Evolutionary conservation across 441 rosid genomes (phyloP).

Genomic region (Adansonia gregorii): DNA sequence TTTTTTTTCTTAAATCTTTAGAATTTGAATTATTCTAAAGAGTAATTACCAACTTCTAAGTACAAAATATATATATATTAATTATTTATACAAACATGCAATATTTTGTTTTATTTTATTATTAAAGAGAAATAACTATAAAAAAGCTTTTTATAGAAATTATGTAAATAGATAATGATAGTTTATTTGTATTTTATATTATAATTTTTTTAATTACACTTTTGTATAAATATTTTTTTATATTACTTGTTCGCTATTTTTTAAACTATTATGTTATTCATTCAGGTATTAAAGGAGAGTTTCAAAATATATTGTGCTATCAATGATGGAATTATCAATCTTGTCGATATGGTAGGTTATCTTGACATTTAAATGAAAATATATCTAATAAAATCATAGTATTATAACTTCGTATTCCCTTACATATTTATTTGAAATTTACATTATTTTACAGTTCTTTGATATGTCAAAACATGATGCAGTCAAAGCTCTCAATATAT

Average conservation of each 20-base stretch:
- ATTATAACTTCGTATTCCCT: neutral
- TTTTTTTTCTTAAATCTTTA: no score
- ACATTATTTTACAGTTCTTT: constrained; percentile 56
- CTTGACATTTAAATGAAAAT: neutral
- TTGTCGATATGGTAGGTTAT: constrained; percentile 75
- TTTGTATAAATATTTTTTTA: neutral
- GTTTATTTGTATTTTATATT: neutral
- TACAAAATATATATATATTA: no score
- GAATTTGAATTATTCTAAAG: no score
- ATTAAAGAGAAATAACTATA: no score
- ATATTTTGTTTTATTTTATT: no score
- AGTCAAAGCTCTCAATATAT: constrained; percentile 72
- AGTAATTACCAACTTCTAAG: no score
- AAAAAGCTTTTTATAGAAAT: no score
- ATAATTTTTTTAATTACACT: neutral
- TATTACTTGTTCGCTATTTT: neutral
- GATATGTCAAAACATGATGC: constrained; percentile 92
- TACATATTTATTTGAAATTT: neutral
- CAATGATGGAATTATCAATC: constrained; percentile 87
- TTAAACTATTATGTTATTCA: constrained; percentile 7
- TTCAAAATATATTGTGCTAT: constrained; percentile 88
- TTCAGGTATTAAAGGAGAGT: constrained; percentile 82
- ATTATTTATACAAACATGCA: no score
- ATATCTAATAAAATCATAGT: neutral
- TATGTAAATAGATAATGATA: no score